Evolutionary conservation across 2,329 filamentous ascomycete genomes (phyloP), one percentile per base, ranked within the genome.

Genomic region (Talaromyces albobiverticillius): DNA sequence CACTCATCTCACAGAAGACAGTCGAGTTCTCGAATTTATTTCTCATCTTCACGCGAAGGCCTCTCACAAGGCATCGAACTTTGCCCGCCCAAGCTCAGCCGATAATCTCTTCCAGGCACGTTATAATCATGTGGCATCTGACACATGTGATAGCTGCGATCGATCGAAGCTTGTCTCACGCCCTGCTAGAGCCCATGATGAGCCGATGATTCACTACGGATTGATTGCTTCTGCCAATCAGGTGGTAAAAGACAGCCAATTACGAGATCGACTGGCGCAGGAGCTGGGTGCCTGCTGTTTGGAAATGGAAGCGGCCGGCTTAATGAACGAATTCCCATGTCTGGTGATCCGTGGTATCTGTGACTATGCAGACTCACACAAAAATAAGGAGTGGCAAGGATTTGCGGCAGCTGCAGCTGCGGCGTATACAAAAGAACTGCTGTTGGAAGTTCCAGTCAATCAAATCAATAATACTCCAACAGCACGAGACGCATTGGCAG

Each of bases 311-410:
- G 26, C 26, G 5, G 26, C 26, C 5, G 26, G 26, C 5, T 10
- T 29, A 5, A 32, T 55, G 53, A 57, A 56, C 26, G 20, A 51
- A 16, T 60, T 60, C 25, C 59, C 58, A 10, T 61, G 58, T 29
- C 43, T 61, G n/a, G 53, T 61, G 7, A 51, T 62, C 22, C 40
- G 51, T 46, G 60, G 60, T 5, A 59, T 61, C 20, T 62, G 52
- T 29, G 52, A 62, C 32, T 62, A 57, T 25, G 56, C 56, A n/a
- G 60, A 62, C 41, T 54, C 52, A 9, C 60, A 61, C 22, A 43
- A 43, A 20, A 43, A 43, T 25, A 43, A 25, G 23, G 5, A 25
- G 38, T 41, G 38, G 38, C 48, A 59, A 60, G 47, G 60, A 52
- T 42, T 50, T 46, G 43, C 43, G 18, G 23, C 45, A 29, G 20